Percentiles rank a stretch among this genome's conserved stretches.
Evolutionary conservation across 164 flowering plant species (phyloP).

Genomic region (Tetrastigma voinierianum): DNA sequence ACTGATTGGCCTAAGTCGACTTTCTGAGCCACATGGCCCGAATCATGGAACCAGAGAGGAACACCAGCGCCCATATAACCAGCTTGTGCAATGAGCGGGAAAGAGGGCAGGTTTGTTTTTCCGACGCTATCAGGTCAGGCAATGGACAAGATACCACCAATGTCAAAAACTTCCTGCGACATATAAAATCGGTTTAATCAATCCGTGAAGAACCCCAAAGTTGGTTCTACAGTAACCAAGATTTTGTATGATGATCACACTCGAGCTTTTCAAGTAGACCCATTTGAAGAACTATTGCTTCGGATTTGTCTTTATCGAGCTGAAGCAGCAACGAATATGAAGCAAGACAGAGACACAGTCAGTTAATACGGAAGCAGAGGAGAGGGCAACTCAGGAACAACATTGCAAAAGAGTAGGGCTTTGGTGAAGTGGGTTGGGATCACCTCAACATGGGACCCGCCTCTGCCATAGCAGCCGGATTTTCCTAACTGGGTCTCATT

Average conservation of each 20-base stretch:
- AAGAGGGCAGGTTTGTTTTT: background rate
- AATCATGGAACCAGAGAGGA: conserved; percentile 11
- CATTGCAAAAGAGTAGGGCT: conserved; percentile 1
- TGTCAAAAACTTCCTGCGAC: too few relatives aligned
- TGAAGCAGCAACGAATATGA: conserved; percentile 21
- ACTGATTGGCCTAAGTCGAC: conserved; percentile 15
- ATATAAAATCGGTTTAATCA: too few relatives aligned
- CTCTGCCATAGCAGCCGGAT: conserved; percentile 16
- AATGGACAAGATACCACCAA: too few relatives aligned
- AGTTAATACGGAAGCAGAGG: background rate
- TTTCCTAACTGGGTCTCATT: conserved; percentile 44
- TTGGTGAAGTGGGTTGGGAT: background rate
- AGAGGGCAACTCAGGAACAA: background rate
- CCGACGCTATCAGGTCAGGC: background rate
- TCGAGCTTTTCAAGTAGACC: conserved; percentile 20
- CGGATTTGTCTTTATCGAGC: background rate
- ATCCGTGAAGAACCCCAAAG: too few relatives aligned
- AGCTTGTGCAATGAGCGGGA: background rate
- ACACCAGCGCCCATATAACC: conserved; percentile 16
- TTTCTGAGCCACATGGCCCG: conserved; percentile 16
- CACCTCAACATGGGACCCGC: background rate
- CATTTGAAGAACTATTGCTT: too few relatives aligned
- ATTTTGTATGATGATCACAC: conserved; percentile 17
- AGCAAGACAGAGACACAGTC: conserved; percentile 3
- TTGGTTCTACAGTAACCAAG: background rate